Evolutionary conservation across 352 stramenopile species (phyloP).

Genomic region (Synura sp.): DNA sequence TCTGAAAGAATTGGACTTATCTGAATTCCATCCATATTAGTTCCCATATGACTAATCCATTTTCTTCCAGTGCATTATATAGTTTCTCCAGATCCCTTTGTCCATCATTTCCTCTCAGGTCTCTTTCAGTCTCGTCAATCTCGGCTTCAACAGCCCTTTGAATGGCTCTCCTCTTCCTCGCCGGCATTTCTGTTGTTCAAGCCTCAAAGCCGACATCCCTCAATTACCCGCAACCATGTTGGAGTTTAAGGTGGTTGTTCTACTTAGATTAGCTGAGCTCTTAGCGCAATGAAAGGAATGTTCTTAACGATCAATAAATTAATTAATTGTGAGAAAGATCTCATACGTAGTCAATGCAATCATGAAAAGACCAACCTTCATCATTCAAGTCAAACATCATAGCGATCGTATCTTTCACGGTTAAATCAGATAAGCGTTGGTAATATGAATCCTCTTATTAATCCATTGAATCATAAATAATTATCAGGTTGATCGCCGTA

Average conservation of each 20-base stretch:
- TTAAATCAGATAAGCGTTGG: conserved; percentile 34
- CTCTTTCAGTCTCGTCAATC: neutral
- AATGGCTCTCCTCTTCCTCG: conserved; percentile 28
- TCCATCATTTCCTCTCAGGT: conserved; percentile 7
- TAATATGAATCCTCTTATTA: too few relatives aligned
- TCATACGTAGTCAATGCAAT: too few relatives aligned
- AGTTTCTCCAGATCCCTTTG: conserved; percentile 8
- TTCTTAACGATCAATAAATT: conserved; percentile 36
- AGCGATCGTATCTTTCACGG: conserved; percentile 34
- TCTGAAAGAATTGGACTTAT: conserved; percentile 27
- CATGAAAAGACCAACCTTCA: too few relatives aligned
- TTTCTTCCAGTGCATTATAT: conserved; percentile 27
- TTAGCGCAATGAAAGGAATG: conserved; percentile 31
- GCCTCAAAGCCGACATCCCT: conserved; percentile 24
- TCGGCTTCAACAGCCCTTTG: conserved; percentile 19
- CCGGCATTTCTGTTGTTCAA: conserved; percentile 28
- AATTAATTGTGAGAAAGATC: conserved; percentile 38
- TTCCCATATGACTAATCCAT: conserved; percentile 26
- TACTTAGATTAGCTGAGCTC: conserved; percentile 26
- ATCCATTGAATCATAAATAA: conserved; percentile 38
- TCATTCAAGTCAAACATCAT: too few relatives aligned
- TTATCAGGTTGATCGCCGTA: conserved; percentile 27
- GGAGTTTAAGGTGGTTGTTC: too few relatives aligned
- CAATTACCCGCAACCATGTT: too few relatives aligned
- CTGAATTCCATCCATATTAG: conserved; percentile 19